A percentile compares a stretch with the other conserved stretches of the same genome.
Conservation (phyloP, 768 basidiomycete species). For the Pulveroboletus sp. region DNA sequence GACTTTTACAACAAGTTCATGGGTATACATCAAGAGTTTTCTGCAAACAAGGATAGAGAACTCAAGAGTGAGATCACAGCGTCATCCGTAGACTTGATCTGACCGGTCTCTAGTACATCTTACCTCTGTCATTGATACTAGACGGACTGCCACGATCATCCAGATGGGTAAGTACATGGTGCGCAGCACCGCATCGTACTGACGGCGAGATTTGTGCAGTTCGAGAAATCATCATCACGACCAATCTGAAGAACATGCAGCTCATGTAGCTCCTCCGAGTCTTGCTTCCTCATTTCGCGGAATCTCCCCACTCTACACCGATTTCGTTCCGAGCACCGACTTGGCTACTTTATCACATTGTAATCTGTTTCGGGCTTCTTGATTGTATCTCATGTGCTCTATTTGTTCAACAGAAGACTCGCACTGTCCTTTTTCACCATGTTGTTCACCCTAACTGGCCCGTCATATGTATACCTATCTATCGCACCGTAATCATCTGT, state of each 20-base stretch:
- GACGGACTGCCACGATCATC: constrained; percentile 69
- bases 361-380: constrained; percentile 16
- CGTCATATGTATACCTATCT: constrained; percentile 25
- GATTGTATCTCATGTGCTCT: constrained; percentile 15
- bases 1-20: constrained; percentile 75
- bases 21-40: constrained; percentile 59
- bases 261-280: constrained; percentile 24
- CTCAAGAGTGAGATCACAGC: constrained; percentile 53
- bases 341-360: constrained; percentile 17
- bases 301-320: constrained; percentile 3
- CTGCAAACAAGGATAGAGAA: constrained; percentile 70
- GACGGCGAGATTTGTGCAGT: constrained; percentile 36
- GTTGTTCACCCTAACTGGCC: not conserved
- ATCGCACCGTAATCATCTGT: constrained; percentile 11
- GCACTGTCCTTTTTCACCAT: constrained; percentile 14
- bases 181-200: not conserved
- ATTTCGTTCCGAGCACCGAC: constrained; percentile 6
- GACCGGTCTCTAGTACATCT: constrained; percentile 54
- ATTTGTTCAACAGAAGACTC: constrained; percentile 7
- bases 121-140: constrained; percentile 80
- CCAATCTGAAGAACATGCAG: constrained; percentile 56
- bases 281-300: not conserved
- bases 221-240: constrained; percentile 65
- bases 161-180: constrained; percentile 56
- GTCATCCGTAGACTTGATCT: not conserved